Evolutionary conservation across 1,284 basidiomycete species (phyloP), one percentile per base, ranked within the genome.

Genomic region (Austroboletus olivaceoglutinosus): DNA sequence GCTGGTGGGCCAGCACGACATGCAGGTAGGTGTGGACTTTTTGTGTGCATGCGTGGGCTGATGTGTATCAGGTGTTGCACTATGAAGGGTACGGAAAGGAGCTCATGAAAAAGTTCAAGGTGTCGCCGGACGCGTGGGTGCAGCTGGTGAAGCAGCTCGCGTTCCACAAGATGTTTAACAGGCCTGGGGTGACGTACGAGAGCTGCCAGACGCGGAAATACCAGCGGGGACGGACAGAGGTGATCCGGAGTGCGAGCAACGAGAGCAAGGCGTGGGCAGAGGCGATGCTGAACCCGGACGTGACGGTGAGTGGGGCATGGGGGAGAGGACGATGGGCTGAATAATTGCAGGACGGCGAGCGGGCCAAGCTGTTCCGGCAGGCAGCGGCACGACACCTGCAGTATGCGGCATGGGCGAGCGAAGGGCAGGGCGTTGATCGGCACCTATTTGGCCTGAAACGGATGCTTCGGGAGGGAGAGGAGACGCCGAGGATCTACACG

Each of bases 111-210:
- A 81, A 80, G 58, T 89, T 86, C 81, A 91, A 90, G 68, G 80
- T 85, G 42, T 95, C 92, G 2, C 96, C 97, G 0, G 96, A 99
- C 67, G 92, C 92, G 16, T 96, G 93, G 86, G 92, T 82, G 11
- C 96, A 99, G 74, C 81, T 98, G 57, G 85, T 93, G 59, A 97
- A 97, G 76, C 96, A 98, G 71, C 83, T 98, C 40, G 96, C 95
- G 19, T 97, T 91, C 76, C 86, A 89, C 72, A 93, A 93, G 72
- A 83, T 97, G 78, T 82, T 79, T 62, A 79, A 80, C 22, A 81
- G 91, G 21, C 85, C 89, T 6, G 89, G 83, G 4, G 86, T 93
- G 37, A 91, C 91, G 47, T 99, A 98, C 74, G 96, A 98, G 77
- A 91, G 88, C 55, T 87, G 89, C 15, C 95, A 98, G 75, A 99